A percentile compares a stretch with the other conserved stretches of the same genome.
These are phyloP conservation scores for Daldinia vernicosa DNA, from an alignment of 495 filamentous ascomycete species.

Conservation along the genomic window DNA sequence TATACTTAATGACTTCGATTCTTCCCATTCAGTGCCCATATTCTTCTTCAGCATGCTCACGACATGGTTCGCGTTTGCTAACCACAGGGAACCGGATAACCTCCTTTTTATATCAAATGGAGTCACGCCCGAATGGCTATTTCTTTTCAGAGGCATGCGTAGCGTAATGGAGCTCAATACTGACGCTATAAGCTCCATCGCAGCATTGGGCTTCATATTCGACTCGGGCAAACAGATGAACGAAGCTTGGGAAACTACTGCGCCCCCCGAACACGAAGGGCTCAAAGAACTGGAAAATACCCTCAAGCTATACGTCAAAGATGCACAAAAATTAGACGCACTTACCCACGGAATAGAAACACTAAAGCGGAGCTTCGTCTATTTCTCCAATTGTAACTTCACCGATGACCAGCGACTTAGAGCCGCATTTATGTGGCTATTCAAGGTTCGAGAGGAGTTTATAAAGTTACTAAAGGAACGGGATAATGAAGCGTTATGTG, in stretches of 20 bases:
- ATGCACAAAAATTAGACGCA: constrained; percentile 26
- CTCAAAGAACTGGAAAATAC: constrained; percentile 38
- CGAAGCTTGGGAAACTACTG: constrained; percentile 16
- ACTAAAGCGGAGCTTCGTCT: constrained; percentile 35
- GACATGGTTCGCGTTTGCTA: constrained; percentile 58
- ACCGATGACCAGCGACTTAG: constrained; percentile 39
- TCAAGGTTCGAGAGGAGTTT: constrained; percentile 46
- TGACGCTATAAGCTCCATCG: constrained; percentile 36
- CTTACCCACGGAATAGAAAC: constrained; percentile 30
- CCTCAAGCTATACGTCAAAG: constrained; percentile 25
- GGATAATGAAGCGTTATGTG: constrained; percentile 50
- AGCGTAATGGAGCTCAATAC: constrained; percentile 47
- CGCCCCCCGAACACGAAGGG: constrained; percentile 35
- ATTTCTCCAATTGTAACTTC: constrained; percentile 22
- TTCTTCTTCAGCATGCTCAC: constrained; percentile 63
- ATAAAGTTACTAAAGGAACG: constrained; percentile 46
- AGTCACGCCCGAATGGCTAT: constrained; percentile 54
- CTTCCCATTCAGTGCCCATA: constrained; percentile 60
- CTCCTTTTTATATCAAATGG: constrained; percentile 53
- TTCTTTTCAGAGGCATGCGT: constrained; percentile 50
- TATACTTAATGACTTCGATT: constrained; percentile 56
- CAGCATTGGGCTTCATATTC: constrained; percentile 46
- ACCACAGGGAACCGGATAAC: constrained; percentile 53
- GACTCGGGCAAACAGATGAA: constrained; percentile 39
- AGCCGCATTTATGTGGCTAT: constrained; percentile 54